Evolutionary conservation across 2,329 filamentous ascomycete genomes (phyloP).

Genomic region (Aureobasidium sp.): DNA sequence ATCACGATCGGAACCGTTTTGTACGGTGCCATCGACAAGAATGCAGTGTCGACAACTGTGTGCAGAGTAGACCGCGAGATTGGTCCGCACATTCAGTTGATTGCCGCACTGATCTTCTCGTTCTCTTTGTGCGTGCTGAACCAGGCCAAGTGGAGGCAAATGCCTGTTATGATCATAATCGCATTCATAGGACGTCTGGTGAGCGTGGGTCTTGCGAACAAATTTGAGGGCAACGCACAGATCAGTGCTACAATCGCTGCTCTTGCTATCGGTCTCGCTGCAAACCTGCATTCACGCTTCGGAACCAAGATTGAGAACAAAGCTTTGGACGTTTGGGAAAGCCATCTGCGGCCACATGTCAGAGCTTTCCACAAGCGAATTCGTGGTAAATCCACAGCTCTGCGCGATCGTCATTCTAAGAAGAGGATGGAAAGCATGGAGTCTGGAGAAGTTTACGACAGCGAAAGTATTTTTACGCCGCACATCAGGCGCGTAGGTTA

Average conservation of each 20-base stretch:
- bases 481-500: conserved; percentile 51
- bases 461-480: conserved; percentile 24
- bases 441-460: conserved; percentile 16
- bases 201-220: conserved; percentile 62
- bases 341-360: conserved; percentile 35
- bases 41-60: conserved; percentile 37
- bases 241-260: conserved; percentile 72
- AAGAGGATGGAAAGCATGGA: conserved; percentile 21
- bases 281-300: conserved; percentile 70
- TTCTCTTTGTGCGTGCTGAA: conserved; percentile 70
- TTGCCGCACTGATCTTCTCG: conserved; percentile 67
- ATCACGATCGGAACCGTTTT: conserved; percentile 43
- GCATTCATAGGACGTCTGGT: conserved; percentile 65
- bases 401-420: conserved; percentile 17
- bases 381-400: conserved; percentile 23
- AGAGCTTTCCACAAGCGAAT: conserved; percentile 20
- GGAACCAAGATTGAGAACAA: conserved; percentile 51
- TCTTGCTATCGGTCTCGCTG: conserved; percentile 65
- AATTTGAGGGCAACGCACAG: conserved; percentile 62
- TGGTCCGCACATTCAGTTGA: conserved; percentile 50
- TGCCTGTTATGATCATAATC: conserved; percentile 67
- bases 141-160: conserved; percentile 71
- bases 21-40: conserved; percentile 40
- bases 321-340: conserved; percentile 47
- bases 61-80: conserved; percentile 37